Conservation (phyloP, 2,329 filamentous ascomycete species). For the Curvularia lunata region DNA sequence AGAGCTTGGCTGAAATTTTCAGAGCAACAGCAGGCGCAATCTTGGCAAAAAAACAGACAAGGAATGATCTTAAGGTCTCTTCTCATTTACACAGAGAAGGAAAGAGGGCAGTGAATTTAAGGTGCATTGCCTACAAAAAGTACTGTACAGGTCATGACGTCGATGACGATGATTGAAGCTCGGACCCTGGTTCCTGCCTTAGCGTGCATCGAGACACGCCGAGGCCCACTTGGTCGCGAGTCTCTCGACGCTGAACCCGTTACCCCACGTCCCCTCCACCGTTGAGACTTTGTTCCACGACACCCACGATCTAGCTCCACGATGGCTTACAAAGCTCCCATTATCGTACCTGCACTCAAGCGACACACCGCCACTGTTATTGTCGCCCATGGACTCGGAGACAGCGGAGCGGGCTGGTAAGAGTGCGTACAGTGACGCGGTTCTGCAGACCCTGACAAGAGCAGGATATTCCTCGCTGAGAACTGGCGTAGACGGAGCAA, state of each 20-base stretch:
- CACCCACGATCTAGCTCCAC: conserved; percentile 10
- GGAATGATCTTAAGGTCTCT: not conserved
- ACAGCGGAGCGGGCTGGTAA: conserved; percentile 77
- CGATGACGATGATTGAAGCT: conserved; percentile 40
- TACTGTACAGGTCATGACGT: conserved; percentile 40
- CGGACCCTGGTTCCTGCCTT: conserved; percentile 34
- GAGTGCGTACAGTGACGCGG: conserved; percentile 15
- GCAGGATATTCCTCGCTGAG: conserved; percentile 77
- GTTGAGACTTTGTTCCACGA: conserved; percentile 8
- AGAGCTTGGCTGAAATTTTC: conserved; percentile 20
- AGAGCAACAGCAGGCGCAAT: not conserved
- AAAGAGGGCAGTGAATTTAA: conserved; percentile 3
- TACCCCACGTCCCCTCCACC: conserved; percentile 24
- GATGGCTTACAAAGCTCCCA: conserved; percentile 53
- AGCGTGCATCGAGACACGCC: conserved; percentile 26
- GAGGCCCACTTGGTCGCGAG: conserved; percentile 23
- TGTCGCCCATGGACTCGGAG: conserved; percentile 89
- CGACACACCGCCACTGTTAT: conserved; percentile 95
- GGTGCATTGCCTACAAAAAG: conserved; percentile 12
- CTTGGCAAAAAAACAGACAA: not conserved
- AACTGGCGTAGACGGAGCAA: conserved; percentile 81
- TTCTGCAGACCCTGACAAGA: conserved; percentile 20
- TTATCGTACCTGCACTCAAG: conserved; percentile 79
- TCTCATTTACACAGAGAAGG: not conserved
- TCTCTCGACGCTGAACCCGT: conserved; percentile 8